Base-by-base conservation (phyloP, 2,329 filamentous ascomycete genomes). In the Helminthosporium solani region DNA sequence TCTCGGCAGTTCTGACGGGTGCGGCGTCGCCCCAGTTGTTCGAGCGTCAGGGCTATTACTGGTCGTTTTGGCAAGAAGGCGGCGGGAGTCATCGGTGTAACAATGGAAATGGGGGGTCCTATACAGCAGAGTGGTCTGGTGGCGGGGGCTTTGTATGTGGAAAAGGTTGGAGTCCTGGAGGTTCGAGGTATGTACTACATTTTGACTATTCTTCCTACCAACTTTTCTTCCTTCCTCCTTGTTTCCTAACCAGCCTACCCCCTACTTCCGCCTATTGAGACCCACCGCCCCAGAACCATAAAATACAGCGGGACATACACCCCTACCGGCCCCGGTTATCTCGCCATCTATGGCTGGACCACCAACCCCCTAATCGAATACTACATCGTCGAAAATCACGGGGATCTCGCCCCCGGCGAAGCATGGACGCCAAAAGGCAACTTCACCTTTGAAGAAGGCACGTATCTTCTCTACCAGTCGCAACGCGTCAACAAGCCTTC, bases 311-410 rank as follows among this genome's bases (percentile, higher is more conserved):
- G 58, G 11, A 40, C 31, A 2, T 67, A 67, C 56, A 47, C 42
- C 8, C 54, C 65, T 44, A 56, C 41, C n/a, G 60, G 58, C 16
- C 53, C 52, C 3, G 50, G 54, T 12, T 81, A 81, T 54, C 74
- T 83, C 15, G 58, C 78, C 12, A 59, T 82, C 20, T 82, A 82
- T 54, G 79, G 79, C 27, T 83, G 79, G 78, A 78, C 75, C 3
- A 67, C 60, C 7, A 72, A 70, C 57, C 76, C 77, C 0, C 66
- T 79, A 19, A 69, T 80, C 57, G 79, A 81, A 56, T 81, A 80
- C 69, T 73, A 63, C 52, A 57, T 63, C 44, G 49, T 63, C 77
- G 80, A 67, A 68, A 75, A 68, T 73, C 79, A 50, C 61, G 75
- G 71, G 40, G 71, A 71, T 16, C 72, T 78, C 49, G 68, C 73